phyloP scores from a whole-genome alignment of 73 alveolate genomes.

The Tetrahymena borealis region DNA sequence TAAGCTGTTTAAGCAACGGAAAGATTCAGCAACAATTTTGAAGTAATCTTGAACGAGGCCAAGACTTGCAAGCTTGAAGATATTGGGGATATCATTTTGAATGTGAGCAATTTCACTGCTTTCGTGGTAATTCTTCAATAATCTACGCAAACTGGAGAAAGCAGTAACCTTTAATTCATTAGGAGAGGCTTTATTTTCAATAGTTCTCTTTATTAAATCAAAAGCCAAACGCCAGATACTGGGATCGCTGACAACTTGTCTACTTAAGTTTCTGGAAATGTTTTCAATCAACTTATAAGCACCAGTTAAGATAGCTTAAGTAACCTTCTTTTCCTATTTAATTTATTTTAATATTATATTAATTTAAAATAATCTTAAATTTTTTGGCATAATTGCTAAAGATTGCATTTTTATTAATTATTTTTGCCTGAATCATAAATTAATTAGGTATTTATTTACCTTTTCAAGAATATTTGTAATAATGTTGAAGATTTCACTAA shows the following conservation, averaged over 20 bases:
- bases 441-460: no score
- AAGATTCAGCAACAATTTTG: not conserved
- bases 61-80: not conserved
- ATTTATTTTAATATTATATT: no score
- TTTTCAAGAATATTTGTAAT: not conserved
- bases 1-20: not conserved
- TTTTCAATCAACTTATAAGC: not conserved
- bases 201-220: not conserved
- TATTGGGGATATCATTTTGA: not conserved
- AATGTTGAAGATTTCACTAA: not conserved
- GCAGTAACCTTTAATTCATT: not conserved
- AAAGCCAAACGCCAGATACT: not conserved
- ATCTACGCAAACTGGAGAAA: not conserved
- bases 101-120: not conserved
- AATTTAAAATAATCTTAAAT: no score
- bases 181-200: not conserved
- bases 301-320: not conserved
- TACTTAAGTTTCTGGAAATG: not conserved
- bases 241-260: not conserved
- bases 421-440: no score
- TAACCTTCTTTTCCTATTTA: not conserved
- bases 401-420: no score
- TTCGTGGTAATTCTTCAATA: not conserved
- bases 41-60: not conserved
- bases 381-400: no score